Evolutionary conservation across 805 yeast genomes (phyloP), one percentile per base, ranked within the genome.

Genomic region (Starmerella bombicola): DNA sequence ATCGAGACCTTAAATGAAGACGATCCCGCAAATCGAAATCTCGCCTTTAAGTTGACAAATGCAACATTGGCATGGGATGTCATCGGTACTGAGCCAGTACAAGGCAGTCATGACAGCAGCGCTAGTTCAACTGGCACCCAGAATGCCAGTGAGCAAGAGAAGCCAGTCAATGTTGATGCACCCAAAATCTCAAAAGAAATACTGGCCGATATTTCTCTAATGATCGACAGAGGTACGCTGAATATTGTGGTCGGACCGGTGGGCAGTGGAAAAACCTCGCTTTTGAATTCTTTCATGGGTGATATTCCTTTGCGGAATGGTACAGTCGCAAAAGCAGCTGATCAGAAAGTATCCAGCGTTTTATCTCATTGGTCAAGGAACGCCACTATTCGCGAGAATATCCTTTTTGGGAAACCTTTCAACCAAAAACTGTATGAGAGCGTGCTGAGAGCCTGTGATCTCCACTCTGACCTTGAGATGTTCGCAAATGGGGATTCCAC

Each of bases 181-280:
- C 28, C 28, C 28, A 13, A 24, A 24, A 24, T 24, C 28, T 5
- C 16, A 19, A 37, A 37, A 30, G 15, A n/a, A 10, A 38, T 41
- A 6, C 9, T 76, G 55, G 42, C 51, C 33, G 48, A 76, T 52
- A 56, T 82, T 43, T 65, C 74, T 47, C 57, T 82, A 18, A 54
- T 58, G 1, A 62, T 82, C 34, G 59, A 64, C 29, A 68, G 68
- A 43, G 82, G 82, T 17, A 91, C 82, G 52, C 71, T 84, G 42
- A 63, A 81, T 5, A 76, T 80, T 34, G 68, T 80, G 22, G 78
- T 88, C 0, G 94, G 94, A 16, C 61, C 76, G 1, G 79, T 82
- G 50, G 93, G 93, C 4, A 68, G 82, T 2, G 93, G 94, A 43
- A 82, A 82, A 55, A 65, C 85, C 0, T 78, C 88, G 1, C 62